Evolutionary conservation across 495 filamentous ascomycete species (phyloP), one percentile per base, ranked within the genome.

Genomic region (Chaetomium fimeti): DNA sequence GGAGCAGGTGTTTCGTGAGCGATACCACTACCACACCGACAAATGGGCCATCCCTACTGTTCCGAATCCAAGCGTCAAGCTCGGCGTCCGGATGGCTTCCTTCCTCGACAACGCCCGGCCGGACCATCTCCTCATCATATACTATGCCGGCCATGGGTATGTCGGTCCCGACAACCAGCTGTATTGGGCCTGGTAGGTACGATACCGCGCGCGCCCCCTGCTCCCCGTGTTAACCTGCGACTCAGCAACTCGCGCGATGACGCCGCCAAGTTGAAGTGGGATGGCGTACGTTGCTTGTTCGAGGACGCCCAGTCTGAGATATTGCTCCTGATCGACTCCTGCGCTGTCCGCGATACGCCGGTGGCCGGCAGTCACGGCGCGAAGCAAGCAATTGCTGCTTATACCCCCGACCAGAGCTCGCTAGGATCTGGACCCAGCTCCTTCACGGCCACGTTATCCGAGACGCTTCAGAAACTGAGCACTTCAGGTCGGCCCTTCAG

Each of bases 361-460:
- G 67, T 70, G 57, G 66, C 75, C 11, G 77, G 80, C 6, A 77
- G 76, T 27, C 76, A 77, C 66, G 82, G 81, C 48, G 71, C 75
- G 32, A 85, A 85, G 68, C 83, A 84, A 68, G 78, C 76, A n/a
- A 83, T 85, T 60, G 81, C 83, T 7, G 80, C 82, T 9, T 82
- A 77, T 48, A 78, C 74, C 7, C 80, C 78, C 1, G 83, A 85
- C 16, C 78, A 84, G 63, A 74, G 67, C 64, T 62, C 72, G 20
- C 67, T 75, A 9, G 81, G 83, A 25, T 60, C 75, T 24, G 76
- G 75, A n/a, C 48, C 73, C n/a, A 74, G 77, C 53, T 83, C 82
- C 2, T 84, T 85, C 62, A 84, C 82, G 1, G 79, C 75, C 47
- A 75, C 75, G 51, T 66, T 84, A 28, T 73, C 74, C 54, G 83